These are phyloP conservation scores for Phytophthora sp. DNA, from an alignment of 352 stramenopile genomes.

Conservation along the genomic window DNA sequence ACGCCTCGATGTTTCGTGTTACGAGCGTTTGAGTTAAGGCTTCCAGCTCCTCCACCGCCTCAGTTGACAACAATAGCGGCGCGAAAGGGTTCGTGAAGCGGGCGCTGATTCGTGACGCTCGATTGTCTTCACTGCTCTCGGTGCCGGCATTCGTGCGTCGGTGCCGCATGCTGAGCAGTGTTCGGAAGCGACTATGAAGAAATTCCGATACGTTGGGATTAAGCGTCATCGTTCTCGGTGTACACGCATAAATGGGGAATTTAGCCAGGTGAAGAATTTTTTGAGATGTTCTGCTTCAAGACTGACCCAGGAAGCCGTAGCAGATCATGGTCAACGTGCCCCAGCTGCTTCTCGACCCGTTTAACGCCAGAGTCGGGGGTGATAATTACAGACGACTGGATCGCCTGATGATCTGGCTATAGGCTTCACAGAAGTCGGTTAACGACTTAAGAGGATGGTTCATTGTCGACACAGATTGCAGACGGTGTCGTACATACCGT, in stretches of 20 bases:
- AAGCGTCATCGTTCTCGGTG: constrained; percentile 19
- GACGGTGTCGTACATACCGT: neutral
- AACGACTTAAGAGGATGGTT: neutral
- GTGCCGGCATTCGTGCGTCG: constrained; percentile 1
- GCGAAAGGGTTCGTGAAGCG: constrained; percentile 49
- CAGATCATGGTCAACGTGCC: constrained; percentile 15
- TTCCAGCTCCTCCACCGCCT: constrained; percentile 32
- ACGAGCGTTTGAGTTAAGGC: constrained; percentile 38
- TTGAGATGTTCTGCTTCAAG: neutral
- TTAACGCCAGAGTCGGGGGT: neutral
- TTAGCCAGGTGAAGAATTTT: constrained; percentile 19
- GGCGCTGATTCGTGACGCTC: constrained; percentile 18
- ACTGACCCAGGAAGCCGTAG: constrained; percentile 21
- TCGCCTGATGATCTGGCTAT: constrained; percentile 1
- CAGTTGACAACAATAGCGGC: constrained; percentile 29
- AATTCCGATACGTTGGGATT: constrained; percentile 11
- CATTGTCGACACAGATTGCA: neutral
- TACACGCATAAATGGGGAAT: constrained; percentile 28
- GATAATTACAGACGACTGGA: neutral
- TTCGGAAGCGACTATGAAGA: constrained; percentile 13
- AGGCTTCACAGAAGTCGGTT: neutral
- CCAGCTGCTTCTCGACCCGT: constrained; percentile 4
- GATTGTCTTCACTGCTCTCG: neutral
- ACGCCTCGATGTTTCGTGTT: constrained; percentile 36
- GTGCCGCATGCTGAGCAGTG: constrained; percentile 17